Evolutionary conservation across 2,329 filamentous ascomycete genomes (phyloP).

Genomic region (Exophiala sp.): DNA sequence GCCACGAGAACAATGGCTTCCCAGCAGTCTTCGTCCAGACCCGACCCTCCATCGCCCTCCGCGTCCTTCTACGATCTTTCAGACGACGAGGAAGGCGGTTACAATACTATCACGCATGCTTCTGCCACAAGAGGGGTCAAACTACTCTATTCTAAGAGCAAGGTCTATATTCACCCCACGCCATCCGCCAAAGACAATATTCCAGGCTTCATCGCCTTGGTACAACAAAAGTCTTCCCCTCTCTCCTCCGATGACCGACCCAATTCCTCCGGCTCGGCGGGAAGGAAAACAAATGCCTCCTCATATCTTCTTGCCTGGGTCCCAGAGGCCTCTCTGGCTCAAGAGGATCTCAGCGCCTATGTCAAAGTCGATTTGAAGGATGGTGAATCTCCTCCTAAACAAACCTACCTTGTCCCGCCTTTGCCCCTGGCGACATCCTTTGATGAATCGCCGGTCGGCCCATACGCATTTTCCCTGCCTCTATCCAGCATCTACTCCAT

Average conservation of each 20-base stretch:
- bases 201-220: constrained; percentile 80
- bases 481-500: constrained; percentile 86
- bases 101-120: constrained; percentile 83
- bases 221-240: constrained; percentile 67
- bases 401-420: constrained; percentile 84
- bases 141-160: constrained; percentile 92
- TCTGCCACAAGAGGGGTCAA: constrained; percentile 79
- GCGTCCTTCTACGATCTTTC: constrained; percentile 92
- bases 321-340: constrained; percentile 76
- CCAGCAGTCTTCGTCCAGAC: constrained; percentile 9
- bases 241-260: constrained; percentile 31
- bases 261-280: constrained; percentile 42
- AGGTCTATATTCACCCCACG: constrained; percentile 95
- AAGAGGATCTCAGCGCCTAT: constrained; percentile 76
- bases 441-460: constrained; percentile 58
- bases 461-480: constrained; percentile 87
- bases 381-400: constrained; percentile 70
- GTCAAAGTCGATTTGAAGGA: constrained; percentile 91
- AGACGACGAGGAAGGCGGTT: constrained; percentile 92
- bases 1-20: constrained; percentile 13
- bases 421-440: constrained; percentile 80
- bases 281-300: constrained; percentile 45
- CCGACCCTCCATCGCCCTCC: constrained; percentile 59
- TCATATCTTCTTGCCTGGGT: constrained; percentile 87
- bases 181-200: constrained; percentile 95